Evolutionary conservation across 306 rosid genomes (phyloP), one percentile per base, ranked within the genome.

Genomic region (Lablab purpureus): DNA sequence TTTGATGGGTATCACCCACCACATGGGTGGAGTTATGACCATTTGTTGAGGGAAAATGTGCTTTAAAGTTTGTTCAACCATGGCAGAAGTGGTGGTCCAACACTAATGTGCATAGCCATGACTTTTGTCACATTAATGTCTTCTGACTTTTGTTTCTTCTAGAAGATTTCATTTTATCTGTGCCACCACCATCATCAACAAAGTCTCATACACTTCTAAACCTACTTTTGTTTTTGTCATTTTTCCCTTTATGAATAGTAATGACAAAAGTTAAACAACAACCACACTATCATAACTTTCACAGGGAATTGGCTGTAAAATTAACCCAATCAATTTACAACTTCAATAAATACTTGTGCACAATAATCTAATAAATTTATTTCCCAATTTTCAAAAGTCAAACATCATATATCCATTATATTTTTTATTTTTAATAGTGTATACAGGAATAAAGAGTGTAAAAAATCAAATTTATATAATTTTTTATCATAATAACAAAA

Each of bases 1-100:
- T 50, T 50, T 50, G 11, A 50, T n/a, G 25, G 5, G 3, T 8
- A 51, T 7, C 5, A 54, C 12, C 60, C 60, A 54, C 62, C 75
- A 71, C 75, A 49, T 71, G 75, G 12, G 32, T 5, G n/a, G 50
- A 50, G n/a, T 71, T 27, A 71, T 4, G 75, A 27, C 1, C 1
- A 34, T 13, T 12, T 66, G n/a, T 19, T 2, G 1, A 19, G 36
- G 59, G 59, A 40, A 69, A 30, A 46, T 28, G 10, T n/a, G 60
- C 34, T 70, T 34, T 34, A 34, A 34, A 6, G 40, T 6, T 34
- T 34, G 10, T 34, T 6, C 8, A 34, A 34, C 40, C 40, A 34
- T 34, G 45, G 13, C 50, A 71, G 28, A n/a, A 13, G 32, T 14
- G 32, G 32, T 56, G 63, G 63, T 54, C 60, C 60, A 54, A 56